Percentiles rank a stretch among this genome's conserved stretches.
Evolutionary conservation across 352 stramenopile genomes (phyloP).

Genomic region (Phytophthora chlamydospora): DNA sequence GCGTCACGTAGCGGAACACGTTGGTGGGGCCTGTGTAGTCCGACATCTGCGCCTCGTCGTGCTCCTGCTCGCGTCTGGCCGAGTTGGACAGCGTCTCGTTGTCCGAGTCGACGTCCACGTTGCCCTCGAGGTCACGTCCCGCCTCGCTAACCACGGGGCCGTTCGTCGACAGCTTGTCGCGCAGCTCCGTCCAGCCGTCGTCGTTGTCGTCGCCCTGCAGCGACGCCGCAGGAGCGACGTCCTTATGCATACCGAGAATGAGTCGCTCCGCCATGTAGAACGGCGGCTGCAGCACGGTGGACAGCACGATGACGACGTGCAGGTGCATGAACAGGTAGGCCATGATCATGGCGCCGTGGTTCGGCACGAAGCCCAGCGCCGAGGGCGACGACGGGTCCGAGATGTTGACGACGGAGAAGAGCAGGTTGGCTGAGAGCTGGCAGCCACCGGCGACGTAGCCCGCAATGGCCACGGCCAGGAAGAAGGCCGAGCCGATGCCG

Average conservation of each 20-base stretch:
- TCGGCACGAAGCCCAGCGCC: slow-evolving; percentile 28
- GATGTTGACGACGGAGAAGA: slow-evolving; percentile 44
- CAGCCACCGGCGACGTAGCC: slow-evolving; percentile 48
- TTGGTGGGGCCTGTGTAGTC: slow-evolving; percentile 36
- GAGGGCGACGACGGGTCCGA: slow-evolving; percentile 27
- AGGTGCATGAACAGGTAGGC: slow-evolving; percentile 48
- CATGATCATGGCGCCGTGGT: slow-evolving; percentile 39
- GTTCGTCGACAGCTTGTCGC: slow-evolving; percentile 28
- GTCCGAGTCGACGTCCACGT: slow-evolving; percentile 26
- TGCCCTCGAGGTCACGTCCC: slow-evolving; percentile 28
- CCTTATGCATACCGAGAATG: slow-evolving; percentile 50
- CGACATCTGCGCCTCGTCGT: slow-evolving; percentile 37
- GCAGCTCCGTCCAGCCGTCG: slow-evolving; percentile 32
- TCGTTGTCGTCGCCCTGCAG: slow-evolving; percentile 21
- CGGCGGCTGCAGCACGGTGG: slow-evolving; percentile 47
- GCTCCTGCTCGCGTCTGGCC: slow-evolving; percentile 33
- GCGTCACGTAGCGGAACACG: slow-evolving; percentile 37
- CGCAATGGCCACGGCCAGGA: slow-evolving; percentile 45
- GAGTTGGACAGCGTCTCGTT: slow-evolving; percentile 31
- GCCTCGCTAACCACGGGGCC: slow-evolving; percentile 15
- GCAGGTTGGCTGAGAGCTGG: slow-evolving; percentile 45
- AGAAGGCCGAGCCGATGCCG: slow-evolving; percentile 45
- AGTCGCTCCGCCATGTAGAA: slow-evolving; percentile 56
- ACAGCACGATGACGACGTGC: slow-evolving; percentile 54
- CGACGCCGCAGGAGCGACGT: slow-evolving; percentile 1